These are phyloP conservation scores for Plantago coronopus DNA, from an alignment of 305 asterid genomes.

Conservation along the genomic window DNA sequence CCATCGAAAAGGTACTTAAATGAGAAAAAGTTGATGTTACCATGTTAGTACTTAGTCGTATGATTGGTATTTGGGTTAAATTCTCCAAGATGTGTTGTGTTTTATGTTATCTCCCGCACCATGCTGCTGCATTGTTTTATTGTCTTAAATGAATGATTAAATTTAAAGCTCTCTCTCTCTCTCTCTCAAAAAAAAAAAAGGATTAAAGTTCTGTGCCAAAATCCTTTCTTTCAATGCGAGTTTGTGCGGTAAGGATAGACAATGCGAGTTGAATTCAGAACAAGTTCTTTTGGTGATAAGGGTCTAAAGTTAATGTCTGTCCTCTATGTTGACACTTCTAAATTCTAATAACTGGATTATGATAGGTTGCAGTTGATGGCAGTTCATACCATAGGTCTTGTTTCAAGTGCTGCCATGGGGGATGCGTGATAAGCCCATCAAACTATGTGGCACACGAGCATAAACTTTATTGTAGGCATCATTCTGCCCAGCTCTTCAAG, in stretches of 20 bases:
- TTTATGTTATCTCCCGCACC: too few species aligned
- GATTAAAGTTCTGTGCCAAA: too few species aligned
- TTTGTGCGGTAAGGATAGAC: too few species aligned
- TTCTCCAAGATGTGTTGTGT: too few species aligned
- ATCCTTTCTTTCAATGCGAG: too few species aligned
- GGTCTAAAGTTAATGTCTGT: background rate
- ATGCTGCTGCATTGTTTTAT: too few species aligned
- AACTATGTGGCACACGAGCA: slow-evolving; percentile 73
- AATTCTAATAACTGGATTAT: background rate
- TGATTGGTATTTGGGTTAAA: too few species aligned
- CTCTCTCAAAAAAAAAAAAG: too few species aligned
- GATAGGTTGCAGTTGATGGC: slow-evolving; percentile 79
- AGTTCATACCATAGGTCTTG: slow-evolving; percentile 61
- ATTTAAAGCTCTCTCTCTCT: too few species aligned
- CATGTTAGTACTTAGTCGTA: too few species aligned
- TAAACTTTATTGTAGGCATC: slow-evolving; percentile 75
- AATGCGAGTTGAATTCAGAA: background rate
- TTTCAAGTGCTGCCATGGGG: slow-evolving; percentile 80
- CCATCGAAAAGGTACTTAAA: slow-evolving; percentile 63
- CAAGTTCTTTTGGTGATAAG: background rate
- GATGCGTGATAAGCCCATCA: slow-evolving; percentile 79
- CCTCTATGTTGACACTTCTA: too few species aligned
- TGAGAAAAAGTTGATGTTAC: background rate
- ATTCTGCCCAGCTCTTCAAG: slow-evolving; percentile 74
- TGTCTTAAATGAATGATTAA: too few species aligned